Base-by-base conservation (phyloP, 2,329 filamentous ascomycete species). In the Onygenales sp. region DNA sequence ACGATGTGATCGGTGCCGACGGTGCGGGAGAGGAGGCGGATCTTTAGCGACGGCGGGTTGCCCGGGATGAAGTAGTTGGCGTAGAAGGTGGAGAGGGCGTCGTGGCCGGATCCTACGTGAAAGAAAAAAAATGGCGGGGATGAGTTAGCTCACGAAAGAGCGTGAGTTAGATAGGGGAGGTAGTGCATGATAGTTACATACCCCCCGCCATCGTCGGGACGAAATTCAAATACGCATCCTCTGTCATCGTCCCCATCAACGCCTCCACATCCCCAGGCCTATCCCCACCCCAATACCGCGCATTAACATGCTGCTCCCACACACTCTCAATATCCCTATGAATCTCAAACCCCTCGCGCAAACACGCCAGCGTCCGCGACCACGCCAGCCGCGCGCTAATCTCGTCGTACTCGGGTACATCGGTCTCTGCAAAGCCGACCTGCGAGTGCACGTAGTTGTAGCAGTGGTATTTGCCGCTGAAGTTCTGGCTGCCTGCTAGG, bases 351-450 rank as follows among this genome's bases (percentile, higher is more conserved):
- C 81, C 85, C 55, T 76, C 77, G 42, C 83, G 75, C 38, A 87
- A 72, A 0, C 75, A 69, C 1, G 74, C 73, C 54, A 91, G 63
- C 38, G 81, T 84, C 7, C 87, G 75, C n/a, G 77, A 81, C 78
- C 84, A 89, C 0, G 86, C 85, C 17, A 89, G 63, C n/a, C 79
- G 77, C 1, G 84, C 80, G 0, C 78, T 78, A 2, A 86, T 72
- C 8, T 77, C 73, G 58, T 89, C 78, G 60, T 82, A 89, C 58
- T 85, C 80, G 2, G 86, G 82, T 35, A 87, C 66, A 53, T 88
- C 81, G 17, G 78, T 76, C 67, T 90, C 86, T 0, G 86, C 86
- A 57, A 91, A 90, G 0, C 87, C 87, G 0, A 81, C 70, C 50
- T 81, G 71, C 0, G 69, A 79, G 55, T 75, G 72, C 9, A 76